Conservation (phyloP, 1,139 yeast species). For the Pichia sp. region DNA sequence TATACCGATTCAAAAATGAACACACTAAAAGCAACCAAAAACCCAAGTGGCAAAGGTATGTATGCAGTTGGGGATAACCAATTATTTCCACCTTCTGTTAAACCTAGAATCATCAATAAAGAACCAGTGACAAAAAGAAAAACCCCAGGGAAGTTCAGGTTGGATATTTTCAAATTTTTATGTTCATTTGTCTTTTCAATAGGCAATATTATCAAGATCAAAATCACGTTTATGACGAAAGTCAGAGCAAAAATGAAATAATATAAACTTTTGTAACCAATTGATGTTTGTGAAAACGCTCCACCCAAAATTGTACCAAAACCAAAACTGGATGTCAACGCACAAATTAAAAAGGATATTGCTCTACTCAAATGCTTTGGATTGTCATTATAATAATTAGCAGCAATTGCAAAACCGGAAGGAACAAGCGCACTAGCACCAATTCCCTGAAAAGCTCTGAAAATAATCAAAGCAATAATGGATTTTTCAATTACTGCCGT, state of each 20-base stretch:
- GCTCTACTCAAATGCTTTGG: slow-evolving; percentile 19
- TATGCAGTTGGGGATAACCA: slow-evolving; percentile 28
- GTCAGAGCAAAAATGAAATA: slow-evolving; percentile 18
- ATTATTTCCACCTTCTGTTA: slow-evolving; percentile 28
- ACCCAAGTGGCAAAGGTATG: slow-evolving; percentile 24
- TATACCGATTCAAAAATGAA: slow-evolving; percentile 15
- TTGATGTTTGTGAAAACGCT: slow-evolving; percentile 24
- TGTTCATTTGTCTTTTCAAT: slow-evolving; percentile 17
- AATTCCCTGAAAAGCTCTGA: slow-evolving; percentile 33
- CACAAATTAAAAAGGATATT: slow-evolving; percentile 19
- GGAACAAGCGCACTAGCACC: slow-evolving; percentile 30
- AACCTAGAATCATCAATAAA: slow-evolving; percentile 27
- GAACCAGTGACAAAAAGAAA: slow-evolving; percentile 23
- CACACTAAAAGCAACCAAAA: slow-evolving; percentile 17
- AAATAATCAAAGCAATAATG: slow-evolving; percentile 26
- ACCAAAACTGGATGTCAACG: slow-evolving; percentile 24
- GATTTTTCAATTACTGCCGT: slow-evolving; percentile 22
- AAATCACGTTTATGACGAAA: slow-evolving; percentile 21
- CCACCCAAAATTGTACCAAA: slow-evolving; percentile 30
- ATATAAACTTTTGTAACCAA: slow-evolving; percentile 25
- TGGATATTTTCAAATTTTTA: slow-evolving; percentile 11
- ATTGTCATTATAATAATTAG: slow-evolving; percentile 20
- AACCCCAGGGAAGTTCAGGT: slow-evolving; percentile 26
- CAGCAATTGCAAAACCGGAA: slow-evolving; percentile 25
- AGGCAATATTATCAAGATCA: slow-evolving; percentile 21